phyloP scores from a whole-genome alignment of 169 alveolate species.

The Plasmodium relictum region DNA sequence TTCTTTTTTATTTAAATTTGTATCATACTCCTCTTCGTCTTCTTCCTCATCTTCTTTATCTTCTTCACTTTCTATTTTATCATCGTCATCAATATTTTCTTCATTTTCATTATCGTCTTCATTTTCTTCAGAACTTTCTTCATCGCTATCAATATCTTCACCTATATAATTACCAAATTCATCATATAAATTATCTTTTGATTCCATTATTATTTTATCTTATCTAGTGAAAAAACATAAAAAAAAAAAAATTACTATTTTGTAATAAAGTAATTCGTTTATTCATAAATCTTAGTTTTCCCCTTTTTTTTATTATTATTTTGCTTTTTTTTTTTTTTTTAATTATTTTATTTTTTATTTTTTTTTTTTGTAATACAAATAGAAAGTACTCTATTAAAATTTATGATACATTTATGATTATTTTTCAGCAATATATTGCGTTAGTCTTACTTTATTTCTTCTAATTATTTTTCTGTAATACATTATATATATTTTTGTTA shows the following conservation, averaged over 20 bases:
- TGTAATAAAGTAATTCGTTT: too few relatives aligned
- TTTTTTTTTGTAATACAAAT: too few relatives aligned
- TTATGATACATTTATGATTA: too few relatives aligned
- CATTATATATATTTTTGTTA: too few relatives aligned
- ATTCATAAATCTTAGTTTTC: not conserved
- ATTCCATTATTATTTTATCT: conserved; percentile 12
- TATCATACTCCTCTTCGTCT: conserved; percentile 13
- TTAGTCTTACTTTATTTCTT: too few relatives aligned
- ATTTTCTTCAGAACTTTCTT: conserved; percentile 76
- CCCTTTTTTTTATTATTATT: not conserved
- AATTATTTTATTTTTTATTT: not conserved
- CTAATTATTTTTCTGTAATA: too few relatives aligned
- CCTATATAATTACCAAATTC: conserved; percentile 99
- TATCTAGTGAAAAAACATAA: not conserved
- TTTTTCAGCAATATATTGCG: too few relatives aligned
- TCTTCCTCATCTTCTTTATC: conserved; percentile 77
- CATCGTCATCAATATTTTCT: conserved; percentile 88
- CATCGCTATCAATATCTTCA: conserved; percentile 91
- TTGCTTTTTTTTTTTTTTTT: not conserved
- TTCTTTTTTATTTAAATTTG: conserved; percentile 22
- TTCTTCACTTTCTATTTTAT: conserved; percentile 81
- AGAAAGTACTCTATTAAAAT: too few relatives aligned
- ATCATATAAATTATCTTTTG: conserved; percentile 92
- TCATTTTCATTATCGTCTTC: conserved; percentile 43
- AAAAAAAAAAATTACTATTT: not conserved